A percentile compares a stretch with the other conserved stretches of the same genome.
These are phyloP conservation scores for Solanum hybrid DNA, from an alignment of 305 asterid genomes.

Conservation along the genomic window DNA sequence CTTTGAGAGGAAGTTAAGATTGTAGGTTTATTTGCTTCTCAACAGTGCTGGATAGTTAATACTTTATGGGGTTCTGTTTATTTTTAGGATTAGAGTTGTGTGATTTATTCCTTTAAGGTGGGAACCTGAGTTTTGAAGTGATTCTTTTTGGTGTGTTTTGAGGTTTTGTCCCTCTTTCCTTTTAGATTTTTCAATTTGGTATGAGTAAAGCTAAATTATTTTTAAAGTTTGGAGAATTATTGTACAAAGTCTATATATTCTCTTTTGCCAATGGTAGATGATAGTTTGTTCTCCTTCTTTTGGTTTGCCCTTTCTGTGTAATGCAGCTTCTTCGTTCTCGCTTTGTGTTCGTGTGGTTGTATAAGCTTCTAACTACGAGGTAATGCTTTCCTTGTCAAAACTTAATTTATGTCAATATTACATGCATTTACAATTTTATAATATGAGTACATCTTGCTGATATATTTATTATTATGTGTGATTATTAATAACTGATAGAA, in stretches of 20 bases:
- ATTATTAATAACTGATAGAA: not conserved
- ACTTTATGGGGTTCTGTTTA: slow-evolving; percentile 7
- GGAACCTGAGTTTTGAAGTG: not conserved
- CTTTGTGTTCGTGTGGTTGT: not conserved
- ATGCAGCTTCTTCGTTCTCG: not conserved
- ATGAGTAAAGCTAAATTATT: not conserved
- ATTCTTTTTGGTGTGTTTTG: not conserved
- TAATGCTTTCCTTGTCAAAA: not conserved
- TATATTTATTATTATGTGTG: no score
- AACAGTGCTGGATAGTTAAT: not conserved
- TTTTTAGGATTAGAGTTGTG: slow-evolving; percentile 27
- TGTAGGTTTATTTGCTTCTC: not conserved
- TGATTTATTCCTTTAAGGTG: slow-evolving; percentile 9
- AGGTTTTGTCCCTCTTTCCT: slow-evolving; percentile 5
- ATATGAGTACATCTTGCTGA: not conserved
- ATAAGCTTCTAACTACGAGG: not conserved
- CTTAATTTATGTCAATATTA: not conserved
- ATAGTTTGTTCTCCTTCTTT: not conserved
- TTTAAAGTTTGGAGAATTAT: not conserved
- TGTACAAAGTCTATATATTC: not conserved
- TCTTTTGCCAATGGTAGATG: not conserved
- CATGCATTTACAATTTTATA: not conserved
- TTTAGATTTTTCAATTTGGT: slow-evolving; percentile 13
- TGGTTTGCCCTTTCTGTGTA: not conserved
- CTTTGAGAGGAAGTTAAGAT: not conserved